Evolutionary conservation across 441 rosid species (phyloP).

Genomic region (Euphorbia celastroides): DNA sequence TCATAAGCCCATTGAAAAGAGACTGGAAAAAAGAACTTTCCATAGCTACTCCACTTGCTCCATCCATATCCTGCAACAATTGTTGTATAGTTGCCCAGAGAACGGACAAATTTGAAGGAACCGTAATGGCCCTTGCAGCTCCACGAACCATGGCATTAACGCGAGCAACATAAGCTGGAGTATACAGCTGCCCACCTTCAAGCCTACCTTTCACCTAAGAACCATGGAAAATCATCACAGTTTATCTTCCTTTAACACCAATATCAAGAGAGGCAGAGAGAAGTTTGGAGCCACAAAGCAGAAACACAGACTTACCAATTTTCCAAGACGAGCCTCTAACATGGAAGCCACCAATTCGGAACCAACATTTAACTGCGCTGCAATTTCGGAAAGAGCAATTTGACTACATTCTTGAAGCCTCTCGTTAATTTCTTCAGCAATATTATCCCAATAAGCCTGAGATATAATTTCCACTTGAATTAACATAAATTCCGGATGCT

Average conservation of each 20-base stretch:
- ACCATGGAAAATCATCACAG: slow-evolving; percentile 13
- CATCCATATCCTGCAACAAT: slow-evolving; percentile 85
- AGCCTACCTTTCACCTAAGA: slow-evolving; percentile 91
- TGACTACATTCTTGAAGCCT: slow-evolving; percentile 96
- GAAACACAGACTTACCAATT: slow-evolving; percentile 41
- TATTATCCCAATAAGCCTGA: slow-evolving; percentile 77
- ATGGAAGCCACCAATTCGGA: slow-evolving; percentile 74
- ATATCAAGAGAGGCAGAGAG: neutral
- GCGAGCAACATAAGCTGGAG: slow-evolving; percentile 93
- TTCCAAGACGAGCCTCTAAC: slow-evolving; percentile 92
- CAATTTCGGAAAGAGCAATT: slow-evolving; percentile 80
- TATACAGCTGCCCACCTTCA: slow-evolving; percentile 94
- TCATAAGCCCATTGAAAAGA: slow-evolving; percentile 65
- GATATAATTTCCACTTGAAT: slow-evolving; percentile 91
- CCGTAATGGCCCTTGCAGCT: slow-evolving; percentile 82
- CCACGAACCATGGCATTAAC: slow-evolving; percentile 94
- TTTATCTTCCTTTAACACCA: neutral
- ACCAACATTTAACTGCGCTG: slow-evolving; percentile 84
- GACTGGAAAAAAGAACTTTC: slow-evolving; percentile 89
- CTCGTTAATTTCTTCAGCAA: slow-evolving; percentile 92
- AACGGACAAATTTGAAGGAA: slow-evolving; percentile 69
- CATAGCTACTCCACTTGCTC: slow-evolving; percentile 76
- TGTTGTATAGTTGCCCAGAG: slow-evolving; percentile 80
- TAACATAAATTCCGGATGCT: slow-evolving; percentile 49
- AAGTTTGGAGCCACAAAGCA: neutral